Percentiles rank a stretch among this genome's conserved stretches.
Evolutionary conservation across 1,139 yeast genomes (phyloP).

Genomic region (Trichomonascaceae sp.): DNA sequence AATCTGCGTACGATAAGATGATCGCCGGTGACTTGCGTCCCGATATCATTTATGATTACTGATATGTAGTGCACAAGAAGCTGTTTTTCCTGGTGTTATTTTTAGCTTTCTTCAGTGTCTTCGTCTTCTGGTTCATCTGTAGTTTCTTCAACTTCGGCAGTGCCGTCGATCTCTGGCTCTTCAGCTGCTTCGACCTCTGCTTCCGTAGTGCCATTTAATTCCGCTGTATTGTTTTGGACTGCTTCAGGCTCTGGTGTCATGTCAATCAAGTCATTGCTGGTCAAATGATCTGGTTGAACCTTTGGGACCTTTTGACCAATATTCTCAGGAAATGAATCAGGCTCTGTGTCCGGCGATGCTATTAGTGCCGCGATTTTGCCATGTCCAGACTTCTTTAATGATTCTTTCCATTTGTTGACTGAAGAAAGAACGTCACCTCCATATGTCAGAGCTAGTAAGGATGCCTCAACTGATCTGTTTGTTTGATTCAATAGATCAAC

Average conservation of each 20-base stretch:
- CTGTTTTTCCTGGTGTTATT: not conserved
- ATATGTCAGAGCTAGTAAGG: conserved; percentile 72
- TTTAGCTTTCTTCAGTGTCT: conserved; percentile 1
- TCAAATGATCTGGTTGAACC: conserved; percentile 15
- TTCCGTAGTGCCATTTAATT: conserved; percentile 15
- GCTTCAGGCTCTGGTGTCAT: conserved; percentile 18
- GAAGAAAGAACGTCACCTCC: conserved; percentile 47
- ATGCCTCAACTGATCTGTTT: conserved; percentile 77
- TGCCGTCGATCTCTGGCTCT: conserved; percentile 9
- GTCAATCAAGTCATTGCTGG: conserved; percentile 25
- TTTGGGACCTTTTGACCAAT: conserved; percentile 27
- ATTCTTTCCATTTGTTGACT: conserved; percentile 61
- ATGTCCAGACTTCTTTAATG: conserved; percentile 48
- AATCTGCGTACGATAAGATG: conserved; percentile 41
- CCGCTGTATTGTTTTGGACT: conserved; percentile 11
- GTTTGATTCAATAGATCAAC: conserved; percentile 61
- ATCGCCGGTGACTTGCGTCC: conserved; percentile 66
- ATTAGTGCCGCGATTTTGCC: conserved; percentile 47
- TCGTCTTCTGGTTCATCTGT: conserved; percentile 11
- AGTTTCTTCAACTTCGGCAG: conserved; percentile 5
- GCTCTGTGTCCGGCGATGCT: conserved; percentile 25
- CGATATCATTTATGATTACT: conserved; percentile 33
- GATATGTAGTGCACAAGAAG: conserved; percentile 1
- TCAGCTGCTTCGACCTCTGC: conserved; percentile 15
- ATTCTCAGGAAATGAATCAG: conserved; percentile 28